These are phyloP conservation scores for Casuarina equisetifolia DNA, from an alignment of 306 rosid species.

Conservation along the genomic window DNA sequence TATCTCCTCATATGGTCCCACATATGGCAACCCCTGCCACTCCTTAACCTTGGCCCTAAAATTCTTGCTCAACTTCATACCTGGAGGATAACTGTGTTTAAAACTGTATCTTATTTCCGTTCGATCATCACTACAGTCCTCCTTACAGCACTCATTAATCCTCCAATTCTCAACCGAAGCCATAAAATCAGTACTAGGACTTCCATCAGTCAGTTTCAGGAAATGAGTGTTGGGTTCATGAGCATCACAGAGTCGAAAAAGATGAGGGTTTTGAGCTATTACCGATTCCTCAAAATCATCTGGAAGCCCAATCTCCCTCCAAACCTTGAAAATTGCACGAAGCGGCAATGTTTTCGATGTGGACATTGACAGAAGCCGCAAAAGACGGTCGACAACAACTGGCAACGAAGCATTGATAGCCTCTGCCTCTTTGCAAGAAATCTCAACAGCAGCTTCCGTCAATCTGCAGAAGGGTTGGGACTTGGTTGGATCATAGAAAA, in stretches of 20 bases:
- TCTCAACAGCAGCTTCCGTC: constrained; percentile 55
- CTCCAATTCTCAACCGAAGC: constrained; percentile 86
- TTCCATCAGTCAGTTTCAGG: constrained; percentile 56
- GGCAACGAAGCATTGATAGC: constrained; percentile 64
- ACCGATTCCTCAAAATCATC: constrained; percentile 89
- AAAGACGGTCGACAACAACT: constrained; percentile 58
- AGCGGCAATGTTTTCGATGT: constrained; percentile 70
- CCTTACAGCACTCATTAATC: constrained; percentile 73
- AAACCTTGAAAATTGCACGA: constrained; percentile 77
- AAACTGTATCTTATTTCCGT: constrained; percentile 61
- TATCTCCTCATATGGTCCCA: constrained; percentile 71
- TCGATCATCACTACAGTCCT: constrained; percentile 51
- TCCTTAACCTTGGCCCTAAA: constrained; percentile 84
- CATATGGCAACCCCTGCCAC: constrained; percentile 76
- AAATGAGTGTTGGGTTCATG: constrained; percentile 73
- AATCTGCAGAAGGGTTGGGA: constrained; percentile 62
- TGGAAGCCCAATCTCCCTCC: constrained; percentile 93
- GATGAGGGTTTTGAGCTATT: constrained; percentile 46
- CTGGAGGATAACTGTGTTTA: constrained; percentile 72
- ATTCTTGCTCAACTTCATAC: constrained; percentile 70
- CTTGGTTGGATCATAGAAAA: constrained; percentile 67
- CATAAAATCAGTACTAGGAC: constrained; percentile 35
- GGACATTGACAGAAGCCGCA: constrained; percentile 73
- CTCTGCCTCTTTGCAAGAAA: constrained; percentile 49
- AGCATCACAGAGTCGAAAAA: constrained; percentile 72